Evolutionary conservation across 805 yeast genomes (phyloP).

Genomic region (Hyphopichia homilentoma): DNA sequence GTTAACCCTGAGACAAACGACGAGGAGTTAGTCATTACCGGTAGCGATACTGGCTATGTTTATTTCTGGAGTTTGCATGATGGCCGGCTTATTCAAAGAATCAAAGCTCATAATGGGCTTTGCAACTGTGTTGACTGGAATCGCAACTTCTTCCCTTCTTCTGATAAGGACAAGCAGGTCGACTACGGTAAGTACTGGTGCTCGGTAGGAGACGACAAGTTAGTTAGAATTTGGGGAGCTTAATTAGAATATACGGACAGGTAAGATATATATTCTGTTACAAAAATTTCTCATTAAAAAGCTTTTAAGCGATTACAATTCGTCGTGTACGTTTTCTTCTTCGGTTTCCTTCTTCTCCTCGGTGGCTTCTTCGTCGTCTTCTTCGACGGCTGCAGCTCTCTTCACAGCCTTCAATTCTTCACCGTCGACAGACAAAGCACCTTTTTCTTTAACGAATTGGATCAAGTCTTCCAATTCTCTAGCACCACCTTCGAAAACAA

Average conservation of each 20-base stretch:
- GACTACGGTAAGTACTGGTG: conserved; percentile 59
- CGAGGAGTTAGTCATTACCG: conserved; percentile 71
- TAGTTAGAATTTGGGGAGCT: conserved; percentile 64
- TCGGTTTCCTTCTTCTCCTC: no score
- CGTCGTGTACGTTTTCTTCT: conserved; percentile 5
- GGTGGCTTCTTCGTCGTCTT: conserved; percentile 21
- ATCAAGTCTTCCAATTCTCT: conserved; percentile 74
- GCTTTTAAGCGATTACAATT: conserved; percentile 4
- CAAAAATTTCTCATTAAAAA: background rate
- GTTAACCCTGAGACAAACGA: conserved; percentile 30
- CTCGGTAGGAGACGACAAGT: conserved; percentile 79
- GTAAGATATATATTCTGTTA: no score
- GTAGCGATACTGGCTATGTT: conserved; percentile 76
- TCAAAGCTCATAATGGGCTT: conserved; percentile 60
- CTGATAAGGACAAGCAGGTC: conserved; percentile 6
- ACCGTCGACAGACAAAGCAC: conserved; percentile 62
- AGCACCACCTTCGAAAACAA: conserved; percentile 55
- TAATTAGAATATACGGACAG: no score
- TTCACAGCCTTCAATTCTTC: conserved; percentile 16
- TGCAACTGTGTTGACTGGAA: conserved; percentile 84
- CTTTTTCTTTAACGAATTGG: conserved; percentile 66
- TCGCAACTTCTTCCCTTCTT: conserved; percentile 13
- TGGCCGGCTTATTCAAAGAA: conserved; percentile 59
- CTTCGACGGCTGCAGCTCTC: conserved; percentile 27
- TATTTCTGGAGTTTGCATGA: conserved; percentile 75